A percentile compares a stretch with the other conserved stretches of the same genome.
These are phyloP conservation scores for Phytophthora pisi DNA, from an alignment of 352 stramenopile genomes.

Conservation along the genomic window DNA sequence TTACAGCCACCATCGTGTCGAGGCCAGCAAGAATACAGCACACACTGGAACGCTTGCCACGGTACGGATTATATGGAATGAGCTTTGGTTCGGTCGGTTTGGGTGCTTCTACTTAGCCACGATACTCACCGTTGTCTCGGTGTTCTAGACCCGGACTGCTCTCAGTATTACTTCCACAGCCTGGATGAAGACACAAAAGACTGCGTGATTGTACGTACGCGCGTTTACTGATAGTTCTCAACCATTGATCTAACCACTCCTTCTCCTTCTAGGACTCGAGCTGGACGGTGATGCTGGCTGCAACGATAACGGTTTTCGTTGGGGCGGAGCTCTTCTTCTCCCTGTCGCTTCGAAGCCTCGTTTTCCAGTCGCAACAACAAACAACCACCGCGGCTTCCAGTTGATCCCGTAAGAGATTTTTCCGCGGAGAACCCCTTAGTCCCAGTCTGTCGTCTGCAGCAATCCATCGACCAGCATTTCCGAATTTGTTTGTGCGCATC, in stretches of 20 bases:
- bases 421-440: neutral
- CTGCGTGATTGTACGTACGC: slow-evolving; percentile 61
- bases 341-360: slow-evolving; percentile 34
- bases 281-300: slow-evolving; percentile 44
- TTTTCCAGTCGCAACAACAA: slow-evolving; percentile 12
- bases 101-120: neutral
- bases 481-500: too few relatives aligned
- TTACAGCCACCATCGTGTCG: slow-evolving; percentile 28
- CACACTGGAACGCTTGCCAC: slow-evolving; percentile 54
- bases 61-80: slow-evolving; percentile 27
- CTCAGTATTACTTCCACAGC: slow-evolving; percentile 67
- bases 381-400: neutral
- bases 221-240: neutral
- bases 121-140: neutral
- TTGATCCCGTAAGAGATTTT: neutral
- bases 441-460: neutral
- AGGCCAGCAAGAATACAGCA: slow-evolving; percentile 48
- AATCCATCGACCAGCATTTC: neutral
- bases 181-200: slow-evolving; percentile 49
- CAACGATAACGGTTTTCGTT: slow-evolving; percentile 45
- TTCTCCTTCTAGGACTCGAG: slow-evolving; percentile 35
- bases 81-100: neutral
- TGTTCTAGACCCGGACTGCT: slow-evolving; percentile 43
- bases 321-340: slow-evolving; percentile 51
- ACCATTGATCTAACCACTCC: neutral